phyloP scores from a whole-genome alignment of 2,329 filamentous ascomycete genomes.

The Thyridium curvatum region DNA sequence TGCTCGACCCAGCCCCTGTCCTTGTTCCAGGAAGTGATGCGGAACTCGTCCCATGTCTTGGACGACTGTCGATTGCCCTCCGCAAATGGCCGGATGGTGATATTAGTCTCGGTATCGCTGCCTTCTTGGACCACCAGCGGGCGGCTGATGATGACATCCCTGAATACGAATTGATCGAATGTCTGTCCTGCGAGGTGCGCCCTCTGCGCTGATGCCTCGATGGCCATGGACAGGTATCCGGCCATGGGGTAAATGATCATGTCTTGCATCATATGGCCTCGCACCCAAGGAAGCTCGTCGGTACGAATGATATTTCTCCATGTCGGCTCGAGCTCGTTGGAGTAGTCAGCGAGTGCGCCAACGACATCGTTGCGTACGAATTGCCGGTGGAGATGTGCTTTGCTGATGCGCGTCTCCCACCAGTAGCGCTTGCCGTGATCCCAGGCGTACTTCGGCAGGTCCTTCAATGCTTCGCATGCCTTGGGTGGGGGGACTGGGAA shows the following conservation, averaged over 20 bases:
- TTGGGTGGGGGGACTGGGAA: slow-evolving; percentile 5
- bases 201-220: slow-evolving; percentile 21
- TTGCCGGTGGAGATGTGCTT: slow-evolving; percentile 22
- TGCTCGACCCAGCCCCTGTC: slow-evolving; percentile 20
- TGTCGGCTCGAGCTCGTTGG: slow-evolving; percentile 24
- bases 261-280: slow-evolving; percentile 41
- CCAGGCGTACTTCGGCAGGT: slow-evolving; percentile 12
- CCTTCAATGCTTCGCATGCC: slow-evolving; percentile 4
- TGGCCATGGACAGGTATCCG: slow-evolving; percentile 33
- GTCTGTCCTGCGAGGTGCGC: slow-evolving; percentile 9
- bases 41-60: slow-evolving; percentile 19
- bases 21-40: slow-evolving; percentile 19
- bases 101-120: slow-evolving; percentile 17
- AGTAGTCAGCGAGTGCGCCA: slow-evolving; percentile 23
- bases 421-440: slow-evolving; percentile 10
- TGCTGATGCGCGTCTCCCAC: slow-evolving; percentile 12
- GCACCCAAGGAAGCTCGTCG: slow-evolving; percentile 36
- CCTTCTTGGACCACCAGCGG: slow-evolving; percentile 21
- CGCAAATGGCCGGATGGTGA: slow-evolving; percentile 12
- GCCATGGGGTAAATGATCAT: slow-evolving; percentile 38
- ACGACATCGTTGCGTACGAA: slow-evolving; percentile 26
- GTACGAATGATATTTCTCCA: slow-evolving; percentile 29
- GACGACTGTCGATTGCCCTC: slow-evolving; percentile 10
- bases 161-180: slow-evolving; percentile 14
- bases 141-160: slow-evolving; percentile 18